phyloP scores from a whole-genome alignment of 73 alveolate genomes.

The Vitrella brassicaformis region DNA sequence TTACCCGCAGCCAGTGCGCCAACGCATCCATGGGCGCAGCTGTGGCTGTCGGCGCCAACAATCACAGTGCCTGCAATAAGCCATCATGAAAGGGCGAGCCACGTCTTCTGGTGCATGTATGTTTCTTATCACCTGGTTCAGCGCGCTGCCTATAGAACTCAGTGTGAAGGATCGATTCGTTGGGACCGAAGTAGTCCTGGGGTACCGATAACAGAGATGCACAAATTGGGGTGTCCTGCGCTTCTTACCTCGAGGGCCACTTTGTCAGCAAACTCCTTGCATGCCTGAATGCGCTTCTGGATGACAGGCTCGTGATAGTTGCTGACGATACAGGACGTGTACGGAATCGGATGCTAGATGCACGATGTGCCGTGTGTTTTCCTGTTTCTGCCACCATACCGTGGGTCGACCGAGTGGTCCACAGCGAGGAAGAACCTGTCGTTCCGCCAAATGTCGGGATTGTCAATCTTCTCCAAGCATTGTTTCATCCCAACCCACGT shows the following conservation, averaged over 20 bases:
- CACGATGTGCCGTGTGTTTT: too few species aligned
- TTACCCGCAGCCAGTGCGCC: background rate
- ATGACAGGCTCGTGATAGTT: background rate
- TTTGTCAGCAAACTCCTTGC: background rate
- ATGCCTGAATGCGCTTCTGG: background rate
- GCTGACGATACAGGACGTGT: too few species aligned
- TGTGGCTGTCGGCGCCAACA: background rate
- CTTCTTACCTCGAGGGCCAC: background rate
- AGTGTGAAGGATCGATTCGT: background rate
- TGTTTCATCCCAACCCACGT: background rate
- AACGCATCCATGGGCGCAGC: background rate
- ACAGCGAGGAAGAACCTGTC: background rate
- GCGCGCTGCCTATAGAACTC: background rate
- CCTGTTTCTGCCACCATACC: too few species aligned
- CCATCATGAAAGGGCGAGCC: too few species aligned
- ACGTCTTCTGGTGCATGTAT: too few species aligned
- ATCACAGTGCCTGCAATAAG: too few species aligned
- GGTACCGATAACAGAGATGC: too few species aligned
- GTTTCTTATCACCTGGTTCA: background rate
- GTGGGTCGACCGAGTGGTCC: background rate
- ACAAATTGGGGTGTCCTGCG: too few species aligned
- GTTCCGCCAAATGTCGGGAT: background rate
- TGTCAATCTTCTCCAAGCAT: background rate
- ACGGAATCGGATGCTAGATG: too few species aligned
- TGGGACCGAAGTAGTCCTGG: background rate